Conservation (phyloP, 768 basidiomycete genomes). For the Boletus reticulatus region DNA sequence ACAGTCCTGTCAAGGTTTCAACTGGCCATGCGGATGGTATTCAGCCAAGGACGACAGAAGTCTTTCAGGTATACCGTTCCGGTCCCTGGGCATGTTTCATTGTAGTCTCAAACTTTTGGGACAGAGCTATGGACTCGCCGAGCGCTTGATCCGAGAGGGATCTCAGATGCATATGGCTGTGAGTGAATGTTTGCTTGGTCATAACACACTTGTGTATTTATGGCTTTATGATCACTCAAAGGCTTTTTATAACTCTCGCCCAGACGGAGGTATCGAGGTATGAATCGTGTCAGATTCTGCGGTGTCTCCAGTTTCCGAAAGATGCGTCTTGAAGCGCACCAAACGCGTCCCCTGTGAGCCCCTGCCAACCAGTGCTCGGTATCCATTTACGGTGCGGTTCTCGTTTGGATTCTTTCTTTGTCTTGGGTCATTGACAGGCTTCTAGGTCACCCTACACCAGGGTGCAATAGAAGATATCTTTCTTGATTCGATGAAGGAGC, state of each 20-base stretch:
- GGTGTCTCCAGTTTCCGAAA: not conserved
- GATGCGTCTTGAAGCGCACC: not conserved
- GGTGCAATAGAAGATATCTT: not conserved
- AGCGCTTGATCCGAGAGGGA: not conserved
- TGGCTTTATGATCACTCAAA: not conserved
- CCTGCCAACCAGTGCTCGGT: not conserved
- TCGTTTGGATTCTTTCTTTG: not conserved
- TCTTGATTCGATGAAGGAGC: not conserved
- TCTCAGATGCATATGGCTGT: not conserved
- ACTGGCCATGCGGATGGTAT: constrained; percentile 54
- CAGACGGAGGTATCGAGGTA: not conserved
- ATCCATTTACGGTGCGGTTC: not conserved
- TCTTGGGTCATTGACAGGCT: not conserved
- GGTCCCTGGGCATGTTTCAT: not conserved
- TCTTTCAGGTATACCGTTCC: not conserved
- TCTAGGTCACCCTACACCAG: not conserved
- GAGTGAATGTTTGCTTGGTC: not conserved
- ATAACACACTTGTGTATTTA: not conserved
- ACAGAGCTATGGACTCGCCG: constrained; percentile 1
- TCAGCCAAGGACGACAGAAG: not conserved
- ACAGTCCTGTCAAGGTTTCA: constrained; percentile 39
- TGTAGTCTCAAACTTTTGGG: not conserved
- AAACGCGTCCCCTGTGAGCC: not conserved
- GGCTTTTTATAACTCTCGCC: not conserved
- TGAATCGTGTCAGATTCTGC: not conserved